phyloP scores from a whole-genome alignment of 345 rosid genomes.

The Arabidopsis suecica region DNA sequence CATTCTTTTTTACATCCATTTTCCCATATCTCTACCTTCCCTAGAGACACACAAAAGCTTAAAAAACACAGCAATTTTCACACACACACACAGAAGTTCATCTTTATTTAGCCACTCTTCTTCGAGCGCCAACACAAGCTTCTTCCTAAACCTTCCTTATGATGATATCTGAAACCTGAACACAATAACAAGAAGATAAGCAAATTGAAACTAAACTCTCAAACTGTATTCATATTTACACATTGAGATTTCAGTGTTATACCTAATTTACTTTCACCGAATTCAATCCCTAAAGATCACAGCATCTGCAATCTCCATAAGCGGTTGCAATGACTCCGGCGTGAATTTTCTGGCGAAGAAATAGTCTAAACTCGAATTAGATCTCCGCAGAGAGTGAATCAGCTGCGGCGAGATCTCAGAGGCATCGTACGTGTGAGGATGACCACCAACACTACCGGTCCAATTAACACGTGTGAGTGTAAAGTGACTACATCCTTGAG shows the following conservation, averaged over 20 bases:
- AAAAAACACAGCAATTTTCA: constrained; percentile 4
- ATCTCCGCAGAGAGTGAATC: constrained; percentile 53
- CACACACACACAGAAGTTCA: constrained; percentile 3
- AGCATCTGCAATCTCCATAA: constrained; percentile 72
- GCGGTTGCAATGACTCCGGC: constrained; percentile 62
- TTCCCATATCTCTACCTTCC: constrained; percentile 4
- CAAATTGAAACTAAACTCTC: not conserved
- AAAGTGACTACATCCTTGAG: constrained; percentile 63
- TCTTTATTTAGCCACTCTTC: constrained; percentile 43
- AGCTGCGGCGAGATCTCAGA: constrained; percentile 60
- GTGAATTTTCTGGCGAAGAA: constrained; percentile 86
- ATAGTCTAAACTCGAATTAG: constrained; percentile 57
- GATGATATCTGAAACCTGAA: constrained; percentile 8
- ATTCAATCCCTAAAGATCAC: constrained; percentile 66
- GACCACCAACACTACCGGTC: constrained; percentile 77
- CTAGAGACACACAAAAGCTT: not conserved
- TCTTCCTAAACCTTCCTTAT: constrained; percentile 6
- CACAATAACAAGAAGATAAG: constrained; percentile 1
- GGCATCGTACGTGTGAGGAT: constrained; percentile 60
- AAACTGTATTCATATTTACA: not conserved
- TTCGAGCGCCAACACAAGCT: constrained; percentile 36
- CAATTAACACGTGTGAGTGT: constrained; percentile 87
- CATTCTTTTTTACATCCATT: constrained; percentile 12
- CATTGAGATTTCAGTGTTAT: not conserved
- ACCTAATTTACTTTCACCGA: constrained; percentile 32